Evolutionary conservation across 2,329 filamentous ascomycete species (phyloP), one percentile per base, ranked within the genome.

Genomic region (Alternaria tenuissima): DNA sequence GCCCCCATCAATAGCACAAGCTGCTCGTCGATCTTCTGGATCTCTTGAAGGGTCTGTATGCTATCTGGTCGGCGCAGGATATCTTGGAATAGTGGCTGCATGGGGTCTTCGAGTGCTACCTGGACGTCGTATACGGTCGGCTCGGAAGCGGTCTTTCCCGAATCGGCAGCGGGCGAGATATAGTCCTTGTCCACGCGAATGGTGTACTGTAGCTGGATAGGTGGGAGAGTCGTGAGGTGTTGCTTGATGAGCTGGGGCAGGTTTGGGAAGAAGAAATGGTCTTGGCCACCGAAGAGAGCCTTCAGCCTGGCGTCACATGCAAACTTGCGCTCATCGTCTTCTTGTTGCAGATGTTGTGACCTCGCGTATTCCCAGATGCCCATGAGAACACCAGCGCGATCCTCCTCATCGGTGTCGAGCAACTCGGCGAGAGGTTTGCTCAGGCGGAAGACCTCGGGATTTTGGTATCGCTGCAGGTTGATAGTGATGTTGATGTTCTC

Each of bases 341-440:
- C 94, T 76, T 97, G 94, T 77, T 96, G 93, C 47, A 99, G 83
- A 18, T 90, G 89, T 83, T 92, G 91, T 20, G 91, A 85, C 69
- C 92, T 90, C 67, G 97, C 91, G 73, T 99, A 99, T 76, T 97
- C 94, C 93, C 94, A 99, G 32, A 99, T 86, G 14, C 91, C 94
- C 84, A 96, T 92, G 28, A 97, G 89, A 7, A 94, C 91, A 63
- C 95, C 93, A 39, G 93, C 90, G 30, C 93, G 89, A 28, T 95
- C 94, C 52, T 93, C 94, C 78, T 96, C 93, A 49, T 89, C 85
- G 72, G 92, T 91, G 73, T 97, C 95, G 18, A 98, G 84, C 14
- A 98, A 86, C 51, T 96, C 91, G 11, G 93, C 89, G 46, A 99
- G 83, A 58, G 89, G 88, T 51, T 90, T 88, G 78, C 89, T 95